These are phyloP conservation scores for Boletus vinaceobasis DNA, from an alignment of 768 basidiomycete species.

Conservation along the genomic window DNA sequence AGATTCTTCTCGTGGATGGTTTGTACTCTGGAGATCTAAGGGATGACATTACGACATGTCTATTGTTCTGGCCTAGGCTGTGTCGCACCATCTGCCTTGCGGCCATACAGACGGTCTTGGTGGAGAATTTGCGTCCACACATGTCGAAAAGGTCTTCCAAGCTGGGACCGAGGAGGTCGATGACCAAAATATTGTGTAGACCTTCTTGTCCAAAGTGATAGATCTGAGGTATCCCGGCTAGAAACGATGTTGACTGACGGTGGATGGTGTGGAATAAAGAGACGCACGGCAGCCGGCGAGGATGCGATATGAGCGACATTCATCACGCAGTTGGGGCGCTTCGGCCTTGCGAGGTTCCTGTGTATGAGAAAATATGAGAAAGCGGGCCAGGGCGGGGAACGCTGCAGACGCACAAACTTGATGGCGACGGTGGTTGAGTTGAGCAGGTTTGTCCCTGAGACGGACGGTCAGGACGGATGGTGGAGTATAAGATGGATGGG, in stretches of 20 bases:
- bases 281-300: constrained; percentile 84
- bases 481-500: constrained; percentile 3
- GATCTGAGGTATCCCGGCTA: constrained; percentile 97
- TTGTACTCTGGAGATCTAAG: constrained; percentile 88
- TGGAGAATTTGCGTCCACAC: constrained; percentile 96
- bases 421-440: constrained; percentile 99
- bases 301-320: constrained; percentile 96
- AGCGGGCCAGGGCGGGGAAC: background rate
- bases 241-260: constrained; percentile 18
- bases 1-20: constrained; percentile 99
- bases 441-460: constrained; percentile 88
- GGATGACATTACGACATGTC: constrained; percentile 4
- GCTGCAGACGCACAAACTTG: constrained; percentile 84
- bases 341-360: constrained; percentile 94
- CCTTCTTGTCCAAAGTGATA: constrained; percentile 99
- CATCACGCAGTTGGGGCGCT: constrained; percentile 95
- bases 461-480: background rate
- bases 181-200: constrained; percentile 96
- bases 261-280: constrained; percentile 3
- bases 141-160: constrained; percentile 98
- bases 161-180: constrained; percentile 95
- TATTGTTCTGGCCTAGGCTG: background rate
- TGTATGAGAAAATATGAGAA: constrained; percentile 16
- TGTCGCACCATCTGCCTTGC: constrained; percentile 88
- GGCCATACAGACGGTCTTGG: constrained; percentile 99